These are phyloP conservation scores for Eurotiales sp. DNA, from an alignment of 2,329 filamentous ascomycete genomes.

Conservation along the genomic window DNA sequence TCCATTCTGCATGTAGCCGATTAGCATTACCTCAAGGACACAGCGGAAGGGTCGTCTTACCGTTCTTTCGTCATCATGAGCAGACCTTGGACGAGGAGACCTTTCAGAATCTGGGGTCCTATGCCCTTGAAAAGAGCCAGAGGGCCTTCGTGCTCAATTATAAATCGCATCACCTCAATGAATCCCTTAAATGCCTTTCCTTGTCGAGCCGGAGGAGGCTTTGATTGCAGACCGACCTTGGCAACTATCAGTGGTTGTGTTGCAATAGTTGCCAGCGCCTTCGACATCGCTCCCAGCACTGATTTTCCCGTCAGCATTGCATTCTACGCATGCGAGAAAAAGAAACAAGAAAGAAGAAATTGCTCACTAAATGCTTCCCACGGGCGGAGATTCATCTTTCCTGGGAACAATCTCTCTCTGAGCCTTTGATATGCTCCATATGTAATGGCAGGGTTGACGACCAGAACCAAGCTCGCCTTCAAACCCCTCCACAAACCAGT, in stretches of 20 bases:
- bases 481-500: constrained; percentile 89
- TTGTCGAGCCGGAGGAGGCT: constrained; percentile 75
- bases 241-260: constrained; percentile 97
- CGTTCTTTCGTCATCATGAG: constrained; percentile 99
- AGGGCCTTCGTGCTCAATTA: constrained; percentile 79
- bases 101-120: constrained; percentile 88
- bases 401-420: constrained; percentile 72
- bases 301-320: constrained; percentile 23
- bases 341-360: not conserved
- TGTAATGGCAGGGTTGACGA: constrained; percentile 94
- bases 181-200: constrained; percentile 94
- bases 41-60: constrained; percentile 42
- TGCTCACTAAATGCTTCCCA: constrained; percentile 79
- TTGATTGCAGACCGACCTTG: constrained; percentile 93
- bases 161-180: constrained; percentile 90
- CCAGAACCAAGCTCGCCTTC: constrained; percentile 91
- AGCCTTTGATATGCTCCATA: constrained; percentile 95
- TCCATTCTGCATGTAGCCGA: constrained; percentile 64
- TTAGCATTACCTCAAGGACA: not conserved
- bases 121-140: constrained; percentile 95
- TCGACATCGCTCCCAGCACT: constrained; percentile 92
- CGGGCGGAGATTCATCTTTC: constrained; percentile 69
- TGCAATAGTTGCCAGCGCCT: constrained; percentile 81
- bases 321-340: constrained; percentile 46
- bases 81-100: constrained; percentile 86